Conservation (phyloP, 2,329 filamentous ascomycete genomes). For the Penicillium crustosum region DNA sequence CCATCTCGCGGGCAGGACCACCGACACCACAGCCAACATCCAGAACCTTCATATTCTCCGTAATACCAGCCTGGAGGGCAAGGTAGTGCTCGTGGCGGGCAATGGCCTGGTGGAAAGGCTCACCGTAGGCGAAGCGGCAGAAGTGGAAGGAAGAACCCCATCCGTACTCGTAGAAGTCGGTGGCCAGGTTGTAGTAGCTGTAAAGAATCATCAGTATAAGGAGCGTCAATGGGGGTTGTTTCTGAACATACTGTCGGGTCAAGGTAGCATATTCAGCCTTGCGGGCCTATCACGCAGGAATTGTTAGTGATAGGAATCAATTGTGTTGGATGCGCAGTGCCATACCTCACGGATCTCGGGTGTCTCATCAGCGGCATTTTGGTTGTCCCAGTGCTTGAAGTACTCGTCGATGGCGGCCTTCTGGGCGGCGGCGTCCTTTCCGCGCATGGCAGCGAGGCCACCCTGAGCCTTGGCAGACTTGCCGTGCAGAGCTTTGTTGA, state of each 20-base stretch:
- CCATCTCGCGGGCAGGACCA: slow-evolving; percentile 91
- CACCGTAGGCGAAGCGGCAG: slow-evolving; percentile 84
- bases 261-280: slow-evolving; percentile 88
- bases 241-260: slow-evolving; percentile 75
- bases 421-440: slow-evolving; percentile 77
- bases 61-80: slow-evolving; percentile 81
- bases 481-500: slow-evolving; percentile 86
- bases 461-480: slow-evolving; percentile 67
- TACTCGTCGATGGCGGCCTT: slow-evolving; percentile 84
- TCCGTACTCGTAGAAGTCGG: slow-evolving; percentile 93
- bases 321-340: neutral
- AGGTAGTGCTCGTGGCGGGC: slow-evolving; percentile 98
- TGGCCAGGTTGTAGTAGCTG: slow-evolving; percentile 96
- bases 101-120: slow-evolving; percentile 87
- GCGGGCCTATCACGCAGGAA: slow-evolving; percentile 57
- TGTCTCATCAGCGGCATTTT: slow-evolving; percentile 75
- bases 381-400: slow-evolving; percentile 96
- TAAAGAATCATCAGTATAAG: slow-evolving; percentile 6
- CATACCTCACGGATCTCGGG: slow-evolving; percentile 74
- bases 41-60: slow-evolving; percentile 82
- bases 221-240: neutral
- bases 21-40: slow-evolving; percentile 98
- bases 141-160: slow-evolving; percentile 98
- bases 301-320: slow-evolving; percentile 16
- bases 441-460: slow-evolving; percentile 78